Conservation (phyloP, 148 eudicot genomes). For the Dianthus caryophyllus region DNA sequence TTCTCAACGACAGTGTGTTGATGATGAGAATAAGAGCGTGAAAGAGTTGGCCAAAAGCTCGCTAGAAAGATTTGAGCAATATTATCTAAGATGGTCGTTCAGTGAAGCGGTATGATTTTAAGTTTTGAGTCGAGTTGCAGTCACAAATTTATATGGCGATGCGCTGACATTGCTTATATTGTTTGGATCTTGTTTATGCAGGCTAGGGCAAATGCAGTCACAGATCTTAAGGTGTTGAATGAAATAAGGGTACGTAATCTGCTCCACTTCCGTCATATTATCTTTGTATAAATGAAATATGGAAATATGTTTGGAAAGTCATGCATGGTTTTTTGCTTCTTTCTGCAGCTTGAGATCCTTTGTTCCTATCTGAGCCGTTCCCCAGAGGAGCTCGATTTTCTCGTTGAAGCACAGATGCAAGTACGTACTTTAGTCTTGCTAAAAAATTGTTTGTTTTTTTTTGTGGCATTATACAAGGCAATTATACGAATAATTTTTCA, state of each 20-base stretch:
- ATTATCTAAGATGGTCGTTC: constrained; percentile 61
- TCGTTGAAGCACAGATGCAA: constrained; percentile 23
- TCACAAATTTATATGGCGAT: not conserved
- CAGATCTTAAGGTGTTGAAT: constrained; percentile 12
- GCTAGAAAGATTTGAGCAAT: constrained; percentile 53
- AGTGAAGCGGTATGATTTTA: constrained; percentile 57
- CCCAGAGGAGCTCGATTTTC: constrained; percentile 9
- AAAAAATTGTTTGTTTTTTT: not conserved
- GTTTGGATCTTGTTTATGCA: constrained; percentile 7
- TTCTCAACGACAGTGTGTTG: constrained; percentile 19
- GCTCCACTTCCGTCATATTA: not conserved
- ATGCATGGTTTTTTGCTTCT: not conserved
- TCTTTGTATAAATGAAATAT: not conserved
- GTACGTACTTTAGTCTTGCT: not conserved
- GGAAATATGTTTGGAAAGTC: not conserved
- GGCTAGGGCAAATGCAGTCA: constrained; percentile 16
- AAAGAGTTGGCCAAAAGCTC: constrained; percentile 50
- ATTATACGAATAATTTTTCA: not conserved
- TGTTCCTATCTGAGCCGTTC: not conserved
- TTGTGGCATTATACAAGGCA: not conserved
- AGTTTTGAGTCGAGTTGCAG: not conserved
- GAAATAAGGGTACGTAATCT: constrained; percentile 12
- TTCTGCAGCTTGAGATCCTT: constrained; percentile 7
- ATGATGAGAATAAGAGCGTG: constrained; percentile 25
- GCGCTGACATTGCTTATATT: not conserved